Evolutionary conservation across 495 filamentous ascomycete species (phyloP), one percentile per base, ranked within the genome.

Genomic region (Penicillium riverlandense): DNA sequence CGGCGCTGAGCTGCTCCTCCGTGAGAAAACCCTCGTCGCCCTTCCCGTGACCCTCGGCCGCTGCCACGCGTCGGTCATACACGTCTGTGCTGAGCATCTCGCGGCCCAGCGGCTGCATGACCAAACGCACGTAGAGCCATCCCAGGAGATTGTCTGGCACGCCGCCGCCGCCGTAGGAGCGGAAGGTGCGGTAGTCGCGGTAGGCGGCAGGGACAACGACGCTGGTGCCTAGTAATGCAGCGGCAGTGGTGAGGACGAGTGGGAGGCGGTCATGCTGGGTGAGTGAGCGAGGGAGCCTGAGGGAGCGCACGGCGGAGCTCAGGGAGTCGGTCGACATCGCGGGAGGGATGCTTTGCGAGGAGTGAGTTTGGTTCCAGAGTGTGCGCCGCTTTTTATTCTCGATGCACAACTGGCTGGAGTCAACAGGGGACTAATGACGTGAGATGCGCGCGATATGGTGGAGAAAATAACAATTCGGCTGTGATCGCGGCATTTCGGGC

Each of bases 111-210:
- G 64, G 64, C 28, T 57, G 49, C 29, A 62, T 47, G 8, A 62
- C 27, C n/a, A 55, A 22, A 15, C 54, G 56, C 27, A 55, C 61
- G 8, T 41, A 27, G 9, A 65, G 22, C 66, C 66, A 70, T 12
- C 66, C 64, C 29, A 66, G 13, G 2, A 56, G 29, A 37, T 70
- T 70, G 38, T 63, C 50, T 7, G 64, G 66, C 0, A 52, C 14
- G 0, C 64, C 64, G 11, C 62, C 62, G 0, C 57, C 59, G 5
- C 66, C 66, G 40, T 66, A 66, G 37, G 57, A 58, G 2, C 53
- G 37, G 41, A 58, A 70, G 29, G 44, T 48, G 12, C 41, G 36
- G 49, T 67, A 70, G 43, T 66, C 61, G 48, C 56, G 57, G 35
- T 65, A 63, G 10, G 50, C 47, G 34, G 48, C 46, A 4, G 63